Conservation (phyloP, 352 stramenopile genomes). For the Phytophthora cryptogea region DNA sequence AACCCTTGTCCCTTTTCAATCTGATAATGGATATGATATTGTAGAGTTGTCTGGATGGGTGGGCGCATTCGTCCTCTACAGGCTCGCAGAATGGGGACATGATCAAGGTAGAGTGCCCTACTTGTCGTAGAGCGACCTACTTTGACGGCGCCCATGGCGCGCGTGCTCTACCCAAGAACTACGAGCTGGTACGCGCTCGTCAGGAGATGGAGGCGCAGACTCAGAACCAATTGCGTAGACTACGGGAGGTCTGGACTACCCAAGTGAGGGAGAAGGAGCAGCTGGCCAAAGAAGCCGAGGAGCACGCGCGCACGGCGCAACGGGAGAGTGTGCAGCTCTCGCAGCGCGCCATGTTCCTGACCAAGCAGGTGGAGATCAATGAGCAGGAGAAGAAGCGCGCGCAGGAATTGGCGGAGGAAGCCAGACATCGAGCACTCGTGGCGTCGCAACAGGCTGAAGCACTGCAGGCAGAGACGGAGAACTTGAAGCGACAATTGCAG, state of each 20-base stretch:
- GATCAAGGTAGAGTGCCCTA: slow-evolving; percentile 69
- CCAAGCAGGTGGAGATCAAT: slow-evolving; percentile 84
- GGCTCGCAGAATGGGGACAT: slow-evolving; percentile 25
- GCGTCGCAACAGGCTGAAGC: slow-evolving; percentile 74
- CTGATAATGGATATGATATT: slow-evolving; percentile 1
- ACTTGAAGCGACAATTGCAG: slow-evolving; percentile 74
- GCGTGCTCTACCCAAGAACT: slow-evolving; percentile 83
- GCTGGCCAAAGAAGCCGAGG: slow-evolving; percentile 68
- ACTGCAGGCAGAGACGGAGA: slow-evolving; percentile 75
- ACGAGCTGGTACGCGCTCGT: slow-evolving; percentile 80
- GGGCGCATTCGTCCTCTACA: slow-evolving; percentile 36
- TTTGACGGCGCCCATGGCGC: slow-evolving; percentile 49
- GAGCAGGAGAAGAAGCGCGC: slow-evolving; percentile 79
- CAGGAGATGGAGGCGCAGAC: slow-evolving; percentile 83
- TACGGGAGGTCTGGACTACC: slow-evolving; percentile 60
- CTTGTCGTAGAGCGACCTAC: slow-evolving; percentile 60
- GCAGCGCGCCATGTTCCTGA: slow-evolving; percentile 65
- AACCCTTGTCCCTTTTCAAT: slow-evolving; percentile 6
- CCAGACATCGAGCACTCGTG: slow-evolving; percentile 53
- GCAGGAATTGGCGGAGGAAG: slow-evolving; percentile 73
- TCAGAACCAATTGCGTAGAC: slow-evolving; percentile 49
- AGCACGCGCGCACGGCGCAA: slow-evolving; percentile 70
- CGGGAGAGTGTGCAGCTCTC: slow-evolving; percentile 77
- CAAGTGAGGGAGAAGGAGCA: slow-evolving; percentile 79
- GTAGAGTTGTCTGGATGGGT: slow-evolving; percentile 70